Base-by-base conservation (phyloP, 176 grass and related monocot species). In the Ananas comosus region DNA sequence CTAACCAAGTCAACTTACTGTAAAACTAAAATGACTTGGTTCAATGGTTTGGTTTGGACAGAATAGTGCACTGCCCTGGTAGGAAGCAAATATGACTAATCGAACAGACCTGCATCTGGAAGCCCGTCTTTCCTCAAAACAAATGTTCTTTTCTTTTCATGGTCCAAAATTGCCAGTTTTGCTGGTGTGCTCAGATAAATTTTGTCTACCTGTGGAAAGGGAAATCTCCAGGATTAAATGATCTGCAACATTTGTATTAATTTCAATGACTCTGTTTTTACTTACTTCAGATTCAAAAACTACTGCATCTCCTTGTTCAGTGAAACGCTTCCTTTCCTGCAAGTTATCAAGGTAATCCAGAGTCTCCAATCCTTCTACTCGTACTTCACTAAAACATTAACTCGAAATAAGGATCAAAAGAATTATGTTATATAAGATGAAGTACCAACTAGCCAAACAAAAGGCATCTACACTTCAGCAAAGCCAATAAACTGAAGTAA, bases 261-360 rank as follows among this genome's bases (percentile, higher is more conserved):
- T 27, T 16, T 48, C 49, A 16, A 80, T 18, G 16, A 5, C 47
- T 11, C 12, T 57, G 53, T 27, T 5, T 79, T 52, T 51, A 64
- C 80, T 42, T 75, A 97, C 93, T 82, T 97, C 93, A 52, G 86
- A 86, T 84, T 97, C 93, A 64, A 97, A 97, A 72, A 86, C 87
- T 83, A 97, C 92, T 2, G 93, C 93, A 81, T 97, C 93, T 48
- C 93, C 89, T 90, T 97, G 93, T 78, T 97, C 93, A n/a, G 89
- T 97, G 74, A 88, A 88, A 28, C 84, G 81, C 24, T 63, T 21
- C 76, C 82, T 92, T 1, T 90, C 84, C 76, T 88, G 82, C 65
- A 97, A 85, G 78, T 97, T 92, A 81, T 92, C 93, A 72, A 97
- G 79, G 68, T 97, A 92, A 83, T 97, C 93, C 61, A 97, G 83